Conservation (phyloP, 176 grass and related monocot genomes). For the Tillandsia leiboldiana region DNA sequence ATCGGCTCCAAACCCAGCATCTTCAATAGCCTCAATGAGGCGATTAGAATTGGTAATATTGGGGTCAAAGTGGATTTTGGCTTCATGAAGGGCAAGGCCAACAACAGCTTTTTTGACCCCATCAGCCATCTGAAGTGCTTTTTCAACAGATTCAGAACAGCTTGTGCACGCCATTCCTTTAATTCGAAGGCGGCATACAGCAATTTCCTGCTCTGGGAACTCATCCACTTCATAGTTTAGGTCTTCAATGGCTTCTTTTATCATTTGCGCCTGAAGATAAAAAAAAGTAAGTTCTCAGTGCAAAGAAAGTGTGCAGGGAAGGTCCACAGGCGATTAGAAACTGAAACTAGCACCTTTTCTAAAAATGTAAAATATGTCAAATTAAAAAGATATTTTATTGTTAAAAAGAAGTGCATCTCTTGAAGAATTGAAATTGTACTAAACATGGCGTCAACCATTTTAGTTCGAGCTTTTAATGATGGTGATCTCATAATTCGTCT, state of each 20-base stretch:
- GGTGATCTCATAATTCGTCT: no score
- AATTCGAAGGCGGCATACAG: slow-evolving; percentile 78
- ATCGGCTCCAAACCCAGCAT: slow-evolving; percentile 95
- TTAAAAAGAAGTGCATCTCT: no score
- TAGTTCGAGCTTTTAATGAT: no score
- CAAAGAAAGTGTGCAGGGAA: neutral
- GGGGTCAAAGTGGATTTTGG: slow-evolving; percentile 94
- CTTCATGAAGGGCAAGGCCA: slow-evolving; percentile 91
- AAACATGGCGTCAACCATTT: no score
- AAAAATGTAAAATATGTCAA: neutral
- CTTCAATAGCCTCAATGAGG: slow-evolving; percentile 76
- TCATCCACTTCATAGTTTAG: slow-evolving; percentile 66
- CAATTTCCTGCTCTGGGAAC: slow-evolving; percentile 79
- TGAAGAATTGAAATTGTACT: no score
- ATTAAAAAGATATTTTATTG: no score
- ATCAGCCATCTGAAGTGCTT: slow-evolving; percentile 63
- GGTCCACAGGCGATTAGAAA: neutral
- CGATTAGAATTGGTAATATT: slow-evolving; percentile 43
- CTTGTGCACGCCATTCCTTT: slow-evolving; percentile 99
- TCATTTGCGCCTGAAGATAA: slow-evolving; percentile 42
- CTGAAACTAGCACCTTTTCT: neutral
- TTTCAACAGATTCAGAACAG: slow-evolving; percentile 90
- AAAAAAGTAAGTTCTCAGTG: neutral
- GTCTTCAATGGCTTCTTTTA: slow-evolving; percentile 68
- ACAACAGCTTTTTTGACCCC: slow-evolving; percentile 92